Evolutionary conservation across 2,329 filamentous ascomycete species (phyloP).

Genomic region (Hypoxylon sp.): DNA sequence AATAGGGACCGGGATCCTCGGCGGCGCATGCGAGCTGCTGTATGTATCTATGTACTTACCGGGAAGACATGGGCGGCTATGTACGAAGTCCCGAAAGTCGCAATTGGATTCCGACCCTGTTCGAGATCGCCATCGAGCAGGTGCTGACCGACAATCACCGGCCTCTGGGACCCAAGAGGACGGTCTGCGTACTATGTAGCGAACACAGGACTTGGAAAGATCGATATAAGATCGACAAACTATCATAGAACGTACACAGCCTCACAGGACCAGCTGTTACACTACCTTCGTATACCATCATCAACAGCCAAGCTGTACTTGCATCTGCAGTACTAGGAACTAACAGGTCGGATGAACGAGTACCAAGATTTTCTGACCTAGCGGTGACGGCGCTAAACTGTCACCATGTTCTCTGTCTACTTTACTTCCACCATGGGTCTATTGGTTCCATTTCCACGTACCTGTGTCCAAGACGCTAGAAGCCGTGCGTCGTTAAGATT

Average conservation of each 20-base stretch:
- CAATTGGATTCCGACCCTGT: slow-evolving; percentile 32
- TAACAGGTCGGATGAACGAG: slow-evolving; percentile 30
- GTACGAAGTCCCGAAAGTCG: slow-evolving; percentile 28
- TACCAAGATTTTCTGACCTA: slow-evolving; percentile 39
- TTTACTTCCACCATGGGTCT: slow-evolving; percentile 25
- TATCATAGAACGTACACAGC: slow-evolving; percentile 33
- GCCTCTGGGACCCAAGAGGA: slow-evolving; percentile 22
- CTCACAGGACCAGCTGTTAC: slow-evolving; percentile 39
- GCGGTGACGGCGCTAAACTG: slow-evolving; percentile 41
- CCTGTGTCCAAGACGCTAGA: slow-evolving; percentile 33
- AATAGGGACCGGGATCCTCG: slow-evolving; percentile 24
- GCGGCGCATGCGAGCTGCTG: slow-evolving; percentile 16
- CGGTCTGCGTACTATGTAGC: slow-evolving; percentile 21
- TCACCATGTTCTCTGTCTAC: slow-evolving; percentile 33
- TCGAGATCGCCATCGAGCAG: slow-evolving; percentile 21
- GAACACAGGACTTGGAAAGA: slow-evolving; percentile 13
- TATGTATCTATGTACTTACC: slow-evolving; percentile 27
- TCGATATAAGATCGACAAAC: slow-evolving; percentile 32
- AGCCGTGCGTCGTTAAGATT: slow-evolving; percentile 33
- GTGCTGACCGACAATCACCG: slow-evolving; percentile 31
- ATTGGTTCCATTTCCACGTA: slow-evolving; percentile 37
- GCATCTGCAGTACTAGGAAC: slow-evolving; percentile 27
- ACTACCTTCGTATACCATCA: slow-evolving; percentile 28
- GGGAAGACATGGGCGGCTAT: slow-evolving; percentile 11
- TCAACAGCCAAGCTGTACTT: slow-evolving; percentile 30